phyloP scores from a whole-genome alignment of 2,329 filamentous ascomycete genomes.

The Lachnellula willkommii region DNA sequence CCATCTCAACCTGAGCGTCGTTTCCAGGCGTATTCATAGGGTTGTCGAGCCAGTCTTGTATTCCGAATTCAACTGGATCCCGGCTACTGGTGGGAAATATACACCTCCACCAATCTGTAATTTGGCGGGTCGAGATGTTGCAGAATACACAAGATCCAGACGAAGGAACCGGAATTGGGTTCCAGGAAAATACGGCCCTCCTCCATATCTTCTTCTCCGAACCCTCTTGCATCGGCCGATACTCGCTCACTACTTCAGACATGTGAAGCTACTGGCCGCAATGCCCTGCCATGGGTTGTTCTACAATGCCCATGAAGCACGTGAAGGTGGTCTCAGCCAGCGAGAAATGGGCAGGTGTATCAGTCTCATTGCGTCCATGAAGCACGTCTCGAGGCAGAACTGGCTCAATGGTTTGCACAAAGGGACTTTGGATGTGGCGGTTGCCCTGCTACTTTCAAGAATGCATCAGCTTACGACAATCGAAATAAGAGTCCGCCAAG shows the following conservation, averaged over 20 bases:
- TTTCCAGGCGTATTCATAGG: neutral
- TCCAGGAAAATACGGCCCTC: neutral
- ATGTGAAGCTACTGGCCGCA: conserved; percentile 1
- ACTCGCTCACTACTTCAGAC: conserved; percentile 2
- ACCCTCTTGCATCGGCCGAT: conserved; percentile 5
- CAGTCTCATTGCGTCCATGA: neutral
- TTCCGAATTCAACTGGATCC: conserved; percentile 9
- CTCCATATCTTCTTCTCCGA: conserved; percentile 9
- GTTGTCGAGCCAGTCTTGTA: conserved; percentile 7
- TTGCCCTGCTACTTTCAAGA: conserved; percentile 3
- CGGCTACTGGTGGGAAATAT: neutral
- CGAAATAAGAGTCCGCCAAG: conserved; percentile 6
- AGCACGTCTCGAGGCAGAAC: neutral
- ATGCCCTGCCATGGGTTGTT: conserved; percentile 1
- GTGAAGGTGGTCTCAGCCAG: conserved; percentile 4
- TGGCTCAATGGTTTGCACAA: conserved; percentile 1
- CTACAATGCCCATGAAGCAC: conserved; percentile 5
- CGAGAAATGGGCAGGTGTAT: neutral
- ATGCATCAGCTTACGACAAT: neutral
- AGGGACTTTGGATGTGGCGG: conserved; percentile 4
- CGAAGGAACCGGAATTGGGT: neutral
- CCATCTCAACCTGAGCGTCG: neutral
- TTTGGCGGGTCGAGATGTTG: neutral
- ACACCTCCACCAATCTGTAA: neutral
- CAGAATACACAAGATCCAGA: neutral